Base-by-base conservation (phyloP, 495 filamentous ascomycete genomes). In the Xylaria palmicola region DNA sequence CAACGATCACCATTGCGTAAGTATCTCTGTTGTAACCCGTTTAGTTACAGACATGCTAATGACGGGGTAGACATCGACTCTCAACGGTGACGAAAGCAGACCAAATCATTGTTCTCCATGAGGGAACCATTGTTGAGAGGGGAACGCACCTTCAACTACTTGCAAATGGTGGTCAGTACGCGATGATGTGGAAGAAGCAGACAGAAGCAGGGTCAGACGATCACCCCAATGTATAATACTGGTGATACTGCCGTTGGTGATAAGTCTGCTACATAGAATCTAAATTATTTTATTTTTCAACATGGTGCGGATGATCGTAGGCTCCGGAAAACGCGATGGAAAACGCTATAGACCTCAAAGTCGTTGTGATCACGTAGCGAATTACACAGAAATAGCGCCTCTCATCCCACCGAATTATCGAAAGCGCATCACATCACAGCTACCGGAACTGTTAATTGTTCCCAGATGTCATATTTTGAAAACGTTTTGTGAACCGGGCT, bases 181-280 rank as follows among this genome's bases (percentile, higher is more conserved):
- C 86, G 19, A 85, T 78, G 65, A 93, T 93, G 90, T 93, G 90
- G 90, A 79, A 80, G 59, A 91, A 91, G 70, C 90, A 93, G 65
- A 89, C 4, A 12, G 67, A 78, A 43, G 47, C 15, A 48, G 15
- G 9, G 3, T 22, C 43, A 45, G 43, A 45, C 13, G 26, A 45
- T 43, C 1, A 20, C 20, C 10, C 4, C 1, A 6, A 20, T n/a
- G 20, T 43, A n/a, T n/a, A 20, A 43, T 20, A 43, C 17, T 43
- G n/a, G 10, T 19, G 17, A 4, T 43, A 43, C 39, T n/a, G n/a
- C n/a, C n/a, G n/a, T n/a, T n/a, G n/a, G n/a, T n/a, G n/a, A n/a
- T n/a, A n/a, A n/a, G n/a, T n/a, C n/a, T n/a, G n/a, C n/a, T n/a
- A n/a, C n/a, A n/a, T n/a, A n/a, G n/a, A n/a, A n/a, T n/a, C n/a